Evolutionary conservation across 768 basidiomycete genomes (phyloP).

Genomic region (Boletus tomentosulus): DNA sequence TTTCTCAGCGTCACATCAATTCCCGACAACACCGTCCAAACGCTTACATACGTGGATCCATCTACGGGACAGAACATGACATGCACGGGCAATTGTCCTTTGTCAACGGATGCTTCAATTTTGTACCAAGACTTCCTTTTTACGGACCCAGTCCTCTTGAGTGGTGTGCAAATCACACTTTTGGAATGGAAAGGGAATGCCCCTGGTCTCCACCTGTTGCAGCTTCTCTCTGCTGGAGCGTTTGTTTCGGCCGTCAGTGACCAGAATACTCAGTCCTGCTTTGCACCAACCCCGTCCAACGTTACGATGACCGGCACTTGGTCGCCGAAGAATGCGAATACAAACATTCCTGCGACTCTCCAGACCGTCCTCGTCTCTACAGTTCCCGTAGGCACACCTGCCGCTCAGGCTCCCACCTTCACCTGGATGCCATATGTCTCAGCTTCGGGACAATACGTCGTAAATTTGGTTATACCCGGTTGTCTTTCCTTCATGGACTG

Average conservation of each 20-base stretch:
- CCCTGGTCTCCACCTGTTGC: conserved; percentile 86
- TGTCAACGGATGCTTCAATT: conserved; percentile 70
- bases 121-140: conserved; percentile 96
- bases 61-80: conserved; percentile 68
- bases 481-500: conserved; percentile 83
- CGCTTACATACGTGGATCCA: conserved; percentile 75
- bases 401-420: conserved; percentile 66
- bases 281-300: conserved; percentile 70
- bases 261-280: conserved; percentile 69
- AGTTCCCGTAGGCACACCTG: conserved; percentile 58
- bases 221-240: conserved; percentile 88
- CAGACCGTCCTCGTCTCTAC: conserved; percentile 69
- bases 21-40: conserved; percentile 81
- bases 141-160: conserved; percentile 55
- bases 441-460: conserved; percentile 77
- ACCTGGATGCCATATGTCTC: conserved; percentile 94
- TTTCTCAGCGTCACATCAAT: conserved; percentile 70
- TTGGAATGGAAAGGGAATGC: conserved; percentile 69
- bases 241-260: conserved; percentile 69
- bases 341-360: conserved; percentile 74
- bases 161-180: conserved; percentile 85
- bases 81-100: conserved; percentile 75
- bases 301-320: conserved; percentile 67
- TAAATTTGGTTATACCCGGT: conserved; percentile 84
- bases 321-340: conserved; percentile 58